Conservation (phyloP, 2,329 filamentous ascomycete species). For the Ceratocystis colombiana region DNA sequence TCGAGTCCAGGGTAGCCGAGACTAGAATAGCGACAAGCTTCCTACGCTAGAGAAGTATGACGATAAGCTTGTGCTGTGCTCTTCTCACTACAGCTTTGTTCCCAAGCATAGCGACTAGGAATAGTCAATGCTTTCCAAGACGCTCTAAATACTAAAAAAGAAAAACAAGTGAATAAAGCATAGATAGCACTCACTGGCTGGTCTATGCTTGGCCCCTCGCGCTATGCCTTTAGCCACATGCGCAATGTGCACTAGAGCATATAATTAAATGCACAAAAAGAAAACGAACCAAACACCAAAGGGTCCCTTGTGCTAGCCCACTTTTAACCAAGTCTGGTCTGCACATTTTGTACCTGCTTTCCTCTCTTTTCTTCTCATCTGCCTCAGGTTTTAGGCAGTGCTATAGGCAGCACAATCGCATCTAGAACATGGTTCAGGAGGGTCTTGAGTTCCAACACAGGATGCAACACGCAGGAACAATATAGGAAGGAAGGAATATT, state of each 20-base stretch:
- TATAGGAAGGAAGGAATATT: neutral
- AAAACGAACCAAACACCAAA: neutral
- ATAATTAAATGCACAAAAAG: neutral
- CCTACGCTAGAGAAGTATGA: neutral
- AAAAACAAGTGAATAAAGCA: neutral
- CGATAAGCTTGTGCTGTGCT: neutral
- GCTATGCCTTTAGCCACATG: too few relatives aligned
- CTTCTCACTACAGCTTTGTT: neutral
- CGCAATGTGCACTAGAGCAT: too few relatives aligned
- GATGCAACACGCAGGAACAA: constrained; percentile 1
- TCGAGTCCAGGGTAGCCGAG: neutral
- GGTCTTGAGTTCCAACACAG: neutral
- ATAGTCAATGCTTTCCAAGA: neutral
- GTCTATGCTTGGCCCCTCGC: neutral
- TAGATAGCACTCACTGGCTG: neutral
- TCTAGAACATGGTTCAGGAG: neutral
- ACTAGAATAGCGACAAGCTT: neutral
- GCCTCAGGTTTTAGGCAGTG: neutral
- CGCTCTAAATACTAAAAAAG: neutral
- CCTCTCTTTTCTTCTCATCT: neutral
- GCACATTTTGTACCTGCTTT: too few relatives aligned
- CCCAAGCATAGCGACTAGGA: neutral
- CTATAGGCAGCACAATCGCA: too few relatives aligned
- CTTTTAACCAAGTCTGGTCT: too few relatives aligned
- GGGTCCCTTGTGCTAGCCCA: too few relatives aligned